These are phyloP conservation scores for Anisogramma anomala DNA, from an alignment of 2,329 filamentous ascomycete genomes.

Conservation along the genomic window DNA sequence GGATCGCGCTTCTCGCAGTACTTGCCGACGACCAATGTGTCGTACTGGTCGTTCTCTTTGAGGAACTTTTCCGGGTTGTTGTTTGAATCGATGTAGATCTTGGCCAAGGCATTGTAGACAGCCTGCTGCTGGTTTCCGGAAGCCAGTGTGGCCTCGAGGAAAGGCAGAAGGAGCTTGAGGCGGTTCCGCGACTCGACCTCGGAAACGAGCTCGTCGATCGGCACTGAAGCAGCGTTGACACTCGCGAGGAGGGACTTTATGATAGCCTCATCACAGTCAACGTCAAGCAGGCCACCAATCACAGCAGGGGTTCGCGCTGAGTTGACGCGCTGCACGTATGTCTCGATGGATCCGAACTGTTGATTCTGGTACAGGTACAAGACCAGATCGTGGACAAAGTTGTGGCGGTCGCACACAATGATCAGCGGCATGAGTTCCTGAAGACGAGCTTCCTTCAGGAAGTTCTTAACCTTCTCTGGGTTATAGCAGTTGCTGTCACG, in stretches of 20 bases:
- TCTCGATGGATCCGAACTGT: constrained; percentile 97
- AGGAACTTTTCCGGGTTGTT: constrained; percentile 96
- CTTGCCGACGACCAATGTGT: constrained; percentile 83
- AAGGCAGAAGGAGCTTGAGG: constrained; percentile 87
- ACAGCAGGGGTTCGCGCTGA: constrained; percentile 83
- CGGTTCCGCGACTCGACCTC: constrained; percentile 96
- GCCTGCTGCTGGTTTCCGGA: constrained; percentile 91
- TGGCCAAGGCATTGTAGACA: constrained; percentile 91
- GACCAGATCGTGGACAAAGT: constrained; percentile 94
- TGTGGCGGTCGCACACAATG: constrained; percentile 98
- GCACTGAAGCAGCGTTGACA: constrained; percentile 73
- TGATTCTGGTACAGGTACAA: constrained; percentile 98
- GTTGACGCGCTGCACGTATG: constrained; percentile 96
- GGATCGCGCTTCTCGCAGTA: constrained; percentile 99
- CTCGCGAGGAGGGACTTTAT: constrained; percentile 86
- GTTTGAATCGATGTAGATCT: constrained; percentile 99
- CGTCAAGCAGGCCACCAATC: constrained; percentile 83
- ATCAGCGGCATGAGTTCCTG: constrained; percentile 91
- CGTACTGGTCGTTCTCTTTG: constrained; percentile 94
- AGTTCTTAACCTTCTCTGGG: constrained; percentile 96
- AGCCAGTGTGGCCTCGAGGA: constrained; percentile 84
- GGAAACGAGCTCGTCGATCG: constrained; percentile 83
- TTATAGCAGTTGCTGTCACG: constrained; percentile 86
- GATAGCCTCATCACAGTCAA: constrained; percentile 92
- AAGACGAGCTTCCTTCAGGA: constrained; percentile 89